These are phyloP conservation scores for Diversispora epigaea DNA, from an alignment of 192 early-diverging fungal species.

Conservation along the genomic window DNA sequence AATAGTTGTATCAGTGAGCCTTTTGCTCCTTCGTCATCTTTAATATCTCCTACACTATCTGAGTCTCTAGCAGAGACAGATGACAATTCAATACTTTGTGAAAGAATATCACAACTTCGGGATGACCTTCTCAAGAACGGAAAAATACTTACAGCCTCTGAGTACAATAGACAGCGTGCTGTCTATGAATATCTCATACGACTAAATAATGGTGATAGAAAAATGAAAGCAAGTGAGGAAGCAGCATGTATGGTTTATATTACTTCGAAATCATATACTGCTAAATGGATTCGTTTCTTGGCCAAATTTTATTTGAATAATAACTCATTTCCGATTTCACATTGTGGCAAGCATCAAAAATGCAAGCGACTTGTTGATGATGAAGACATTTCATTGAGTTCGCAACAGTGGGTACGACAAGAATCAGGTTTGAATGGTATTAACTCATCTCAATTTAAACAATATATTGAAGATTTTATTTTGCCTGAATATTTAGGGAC, in stretches of 20 bases:
- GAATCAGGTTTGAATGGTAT: background rate
- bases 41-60: background rate
- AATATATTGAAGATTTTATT: slow-evolving; percentile 4
- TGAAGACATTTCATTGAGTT: background rate
- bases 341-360: slow-evolving; percentile 9
- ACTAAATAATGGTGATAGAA: background rate
- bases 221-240: slow-evolving; percentile 12
- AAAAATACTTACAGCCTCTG: background rate
- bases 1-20: background rate
- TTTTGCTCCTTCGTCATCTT: background rate
- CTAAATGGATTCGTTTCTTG: background rate
- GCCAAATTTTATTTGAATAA: no score
- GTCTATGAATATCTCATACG: background rate
- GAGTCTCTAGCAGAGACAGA: background rate
- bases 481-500: background rate
- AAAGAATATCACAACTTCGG: background rate
- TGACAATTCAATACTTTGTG: background rate
- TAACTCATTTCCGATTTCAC: background rate
- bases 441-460: background rate
- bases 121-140: background rate
- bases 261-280: background rate
- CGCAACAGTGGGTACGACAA: background rate
- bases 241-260: background rate
- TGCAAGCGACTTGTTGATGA: background rate
- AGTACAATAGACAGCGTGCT: slow-evolving; percentile 6